Evolutionary conservation across 352 stramenopile genomes (phyloP).

Genomic region (Phytophthora parvispora): DNA sequence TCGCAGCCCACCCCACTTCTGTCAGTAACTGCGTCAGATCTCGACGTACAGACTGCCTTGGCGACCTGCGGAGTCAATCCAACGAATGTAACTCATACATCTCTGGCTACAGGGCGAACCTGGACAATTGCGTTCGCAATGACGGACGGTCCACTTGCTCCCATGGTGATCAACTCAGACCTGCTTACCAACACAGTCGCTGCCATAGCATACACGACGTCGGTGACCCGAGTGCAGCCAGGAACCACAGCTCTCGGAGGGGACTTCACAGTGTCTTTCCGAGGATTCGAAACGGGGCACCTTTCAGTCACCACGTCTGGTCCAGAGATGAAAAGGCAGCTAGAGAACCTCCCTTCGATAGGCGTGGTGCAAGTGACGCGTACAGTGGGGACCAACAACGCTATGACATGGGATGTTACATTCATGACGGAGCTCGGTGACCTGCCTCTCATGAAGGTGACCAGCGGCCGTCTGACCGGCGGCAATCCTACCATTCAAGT

Average conservation of each 20-base stretch:
- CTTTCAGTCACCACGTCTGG: slow-evolving; percentile 59
- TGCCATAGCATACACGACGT: slow-evolving; percentile 55
- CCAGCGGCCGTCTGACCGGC: slow-evolving; percentile 88
- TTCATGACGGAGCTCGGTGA: slow-evolving; percentile 96
- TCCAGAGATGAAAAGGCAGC: slow-evolving; percentile 81
- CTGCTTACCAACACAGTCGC: slow-evolving; percentile 65
- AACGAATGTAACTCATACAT: slow-evolving; percentile 53
- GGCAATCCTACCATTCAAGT: slow-evolving; percentile 75
- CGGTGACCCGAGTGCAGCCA: slow-evolving; percentile 49
- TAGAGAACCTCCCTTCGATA: slow-evolving; percentile 92
- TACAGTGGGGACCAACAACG: slow-evolving; percentile 66
- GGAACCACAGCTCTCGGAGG: slow-evolving; percentile 68
- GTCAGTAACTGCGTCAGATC: slow-evolving; percentile 45
- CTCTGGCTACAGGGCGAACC: slow-evolving; percentile 51
- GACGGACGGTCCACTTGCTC: slow-evolving; percentile 51
- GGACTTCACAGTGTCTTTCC: slow-evolving; percentile 88
- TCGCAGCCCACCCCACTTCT: slow-evolving; percentile 61
- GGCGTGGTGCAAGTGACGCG: slow-evolving; percentile 80
- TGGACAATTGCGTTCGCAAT: slow-evolving; percentile 82
- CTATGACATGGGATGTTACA: slow-evolving; percentile 89
- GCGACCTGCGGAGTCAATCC: slow-evolving; percentile 63
- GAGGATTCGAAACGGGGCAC: slow-evolving; percentile 78
- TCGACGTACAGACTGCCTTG: slow-evolving; percentile 64
- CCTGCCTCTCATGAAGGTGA: slow-evolving; percentile 93
- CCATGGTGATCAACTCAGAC: slow-evolving; percentile 67